Percentiles rank a stretch among this genome's conserved stretches.
These are phyloP conservation scores for Nymphaea thermarum DNA, from an alignment of 164 flowering plant genomes.

Conservation along the genomic window DNA sequence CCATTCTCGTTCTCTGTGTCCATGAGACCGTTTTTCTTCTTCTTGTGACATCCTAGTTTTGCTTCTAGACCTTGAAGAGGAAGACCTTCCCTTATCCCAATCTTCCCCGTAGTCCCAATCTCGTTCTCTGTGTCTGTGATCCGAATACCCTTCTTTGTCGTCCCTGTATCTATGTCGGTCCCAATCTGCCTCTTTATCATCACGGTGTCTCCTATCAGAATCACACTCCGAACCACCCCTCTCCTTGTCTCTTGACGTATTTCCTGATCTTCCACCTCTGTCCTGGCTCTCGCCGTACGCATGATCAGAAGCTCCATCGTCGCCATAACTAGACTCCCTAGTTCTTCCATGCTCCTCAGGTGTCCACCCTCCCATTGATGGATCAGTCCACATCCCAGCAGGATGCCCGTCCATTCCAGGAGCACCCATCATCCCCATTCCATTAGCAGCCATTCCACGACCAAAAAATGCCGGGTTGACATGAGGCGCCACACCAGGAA, in stretches of 20 bases:
- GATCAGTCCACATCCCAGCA: constrained; percentile 55
- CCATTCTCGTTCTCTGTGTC: constrained; percentile 6
- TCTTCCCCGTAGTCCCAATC: constrained; percentile 12
- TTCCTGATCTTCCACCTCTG: constrained; percentile 33
- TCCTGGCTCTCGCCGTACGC: constrained; percentile 56
- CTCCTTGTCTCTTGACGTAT: constrained; percentile 52
- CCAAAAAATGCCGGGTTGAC: constrained; percentile 74
- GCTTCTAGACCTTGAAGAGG: constrained; percentile 69
- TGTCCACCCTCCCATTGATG: constrained; percentile 53
- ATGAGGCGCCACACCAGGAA: constrained; percentile 70
- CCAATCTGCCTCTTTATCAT: constrained; percentile 45
- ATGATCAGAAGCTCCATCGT: constrained; percentile 59
- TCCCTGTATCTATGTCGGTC: constrained; percentile 63
- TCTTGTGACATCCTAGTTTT: constrained; percentile 28
- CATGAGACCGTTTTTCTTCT: constrained; percentile 1
- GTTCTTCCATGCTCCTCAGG: constrained; percentile 46
- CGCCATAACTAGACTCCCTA: constrained; percentile 61
- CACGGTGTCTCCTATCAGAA: constrained; percentile 48
- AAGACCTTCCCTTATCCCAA: constrained; percentile 57
- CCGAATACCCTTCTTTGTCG: constrained; percentile 56
- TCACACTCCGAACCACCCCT: constrained; percentile 47
- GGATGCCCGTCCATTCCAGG: constrained; percentile 54
- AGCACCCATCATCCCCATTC: constrained; percentile 62
- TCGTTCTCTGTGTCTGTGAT: constrained; percentile 13
- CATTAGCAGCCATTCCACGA: constrained; percentile 49